Evolutionary conservation across 176 grass and related monocot species (phyloP).

Genomic region (Tillandsia fasciculata): DNA sequence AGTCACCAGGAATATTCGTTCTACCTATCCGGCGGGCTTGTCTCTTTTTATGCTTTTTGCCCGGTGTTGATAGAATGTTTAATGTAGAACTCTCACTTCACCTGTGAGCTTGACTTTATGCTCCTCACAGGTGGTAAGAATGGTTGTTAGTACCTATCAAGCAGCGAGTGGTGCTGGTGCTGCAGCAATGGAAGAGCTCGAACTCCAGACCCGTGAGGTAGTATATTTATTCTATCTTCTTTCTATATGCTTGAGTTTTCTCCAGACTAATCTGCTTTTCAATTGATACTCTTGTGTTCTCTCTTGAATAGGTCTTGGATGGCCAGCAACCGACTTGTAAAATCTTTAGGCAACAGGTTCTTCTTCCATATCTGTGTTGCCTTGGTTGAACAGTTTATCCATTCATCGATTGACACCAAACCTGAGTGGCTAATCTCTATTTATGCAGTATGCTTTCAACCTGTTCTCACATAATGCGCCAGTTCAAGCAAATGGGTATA

Average conservation of each 20-base stretch:
- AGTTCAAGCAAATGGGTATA: slow-evolving; percentile 86
- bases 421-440: slow-evolving; percentile 13
- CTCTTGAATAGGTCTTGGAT: no score
- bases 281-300: no score
- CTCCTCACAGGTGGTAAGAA: slow-evolving; percentile 62
- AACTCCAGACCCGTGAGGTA: slow-evolving; percentile 81
- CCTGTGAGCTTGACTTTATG: no score
- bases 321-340: no score
- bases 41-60: no score
- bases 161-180: slow-evolving; percentile 96
- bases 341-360: no score
- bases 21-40: no score
- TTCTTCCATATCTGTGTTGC: background rate
- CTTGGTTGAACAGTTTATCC: background rate
- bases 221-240: background rate
- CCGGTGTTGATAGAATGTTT: no score
- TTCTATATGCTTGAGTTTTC: no score
- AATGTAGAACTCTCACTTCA: no score
- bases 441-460: slow-evolving; percentile 94
- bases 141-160: slow-evolving; percentile 99
- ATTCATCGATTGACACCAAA: background rate
- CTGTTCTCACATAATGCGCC: slow-evolving; percentile 93
- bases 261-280: no score
- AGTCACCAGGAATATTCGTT: no score
- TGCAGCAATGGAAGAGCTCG: slow-evolving; percentile 91